These are phyloP conservation scores for Fusarium sp. DNA, from an alignment of 2,329 filamentous ascomycete species.

Conservation along the genomic window DNA sequence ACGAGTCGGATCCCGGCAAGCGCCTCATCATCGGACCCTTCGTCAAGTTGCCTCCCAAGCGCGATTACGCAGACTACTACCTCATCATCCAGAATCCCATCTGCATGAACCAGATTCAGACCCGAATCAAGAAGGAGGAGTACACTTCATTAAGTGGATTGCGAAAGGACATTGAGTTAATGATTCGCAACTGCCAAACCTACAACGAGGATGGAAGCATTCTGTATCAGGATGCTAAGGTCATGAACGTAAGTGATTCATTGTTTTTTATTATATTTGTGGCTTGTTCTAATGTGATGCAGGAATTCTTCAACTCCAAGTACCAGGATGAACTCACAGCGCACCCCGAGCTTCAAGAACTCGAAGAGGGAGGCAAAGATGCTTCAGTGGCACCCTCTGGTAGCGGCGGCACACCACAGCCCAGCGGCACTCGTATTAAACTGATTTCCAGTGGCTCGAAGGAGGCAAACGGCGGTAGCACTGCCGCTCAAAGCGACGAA, in stretches of 20 bases:
- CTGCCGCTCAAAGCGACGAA: constrained; percentile 63
- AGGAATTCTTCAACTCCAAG: constrained; percentile 68
- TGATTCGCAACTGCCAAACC: constrained; percentile 91
- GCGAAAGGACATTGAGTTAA: constrained; percentile 81
- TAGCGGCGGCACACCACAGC: constrained; percentile 72
- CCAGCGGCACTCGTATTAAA: constrained; percentile 75
- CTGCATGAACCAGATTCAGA: constrained; percentile 94
- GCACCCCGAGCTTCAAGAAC: constrained; percentile 65
- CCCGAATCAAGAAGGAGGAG: constrained; percentile 95
- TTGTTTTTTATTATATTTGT: not conserved
- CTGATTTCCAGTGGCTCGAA: constrained; percentile 62
- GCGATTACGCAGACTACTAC: constrained; percentile 95
- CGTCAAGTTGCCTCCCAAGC: constrained; percentile 88
- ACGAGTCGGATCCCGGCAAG: constrained; percentile 69
- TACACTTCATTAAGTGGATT: constrained; percentile 86
- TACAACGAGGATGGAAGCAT: constrained; percentile 97
- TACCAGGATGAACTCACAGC: constrained; percentile 65
- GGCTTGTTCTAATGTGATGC: constrained; percentile 48
- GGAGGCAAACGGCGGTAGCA: constrained; percentile 53
- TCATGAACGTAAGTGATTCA: constrained; percentile 77
- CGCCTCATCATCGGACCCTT: constrained; percentile 94
- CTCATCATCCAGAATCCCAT: constrained; percentile 92
- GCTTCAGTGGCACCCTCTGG: constrained; percentile 62
- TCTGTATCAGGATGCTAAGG: constrained; percentile 90
- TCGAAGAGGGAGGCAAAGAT: constrained; percentile 60